Conservation (phyloP, 83 land plant species). For the Diphasiastrum complanatum region DNA sequence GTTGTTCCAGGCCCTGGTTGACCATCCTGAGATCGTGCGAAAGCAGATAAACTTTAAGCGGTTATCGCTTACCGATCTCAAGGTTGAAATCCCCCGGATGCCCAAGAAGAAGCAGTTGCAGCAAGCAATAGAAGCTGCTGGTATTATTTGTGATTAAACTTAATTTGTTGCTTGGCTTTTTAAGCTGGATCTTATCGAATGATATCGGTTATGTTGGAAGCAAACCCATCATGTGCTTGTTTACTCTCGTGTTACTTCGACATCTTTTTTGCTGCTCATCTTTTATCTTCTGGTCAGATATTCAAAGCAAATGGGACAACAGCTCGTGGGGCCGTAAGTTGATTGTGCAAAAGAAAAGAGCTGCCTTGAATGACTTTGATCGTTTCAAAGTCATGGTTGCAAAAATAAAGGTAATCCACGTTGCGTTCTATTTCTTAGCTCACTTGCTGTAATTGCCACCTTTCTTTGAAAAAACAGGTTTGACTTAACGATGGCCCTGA, state of each 20-base stretch:
- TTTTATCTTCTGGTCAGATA: background rate
- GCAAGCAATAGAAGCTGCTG: conserved; percentile 7
- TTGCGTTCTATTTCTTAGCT: too few relatives aligned
- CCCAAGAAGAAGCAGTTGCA: conserved; percentile 6
- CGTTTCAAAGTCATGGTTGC: conserved; percentile 19
- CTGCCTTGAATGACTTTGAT: conserved; percentile 10
- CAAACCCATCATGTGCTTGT: too few relatives aligned
- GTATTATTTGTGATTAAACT: too few relatives aligned
- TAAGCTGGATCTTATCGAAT: too few relatives aligned
- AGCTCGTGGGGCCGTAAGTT: conserved; percentile 17
- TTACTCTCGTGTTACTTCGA: too few relatives aligned
- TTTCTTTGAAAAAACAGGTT: background rate
- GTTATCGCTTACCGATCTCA: conserved; percentile 4
- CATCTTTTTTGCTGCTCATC: background rate
- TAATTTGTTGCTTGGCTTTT: too few relatives aligned
- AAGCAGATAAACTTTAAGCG: conserved; percentile 9
- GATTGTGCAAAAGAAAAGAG: conserved; percentile 15
- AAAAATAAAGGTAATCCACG: conserved; percentile 4
- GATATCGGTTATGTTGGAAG: too few relatives aligned
- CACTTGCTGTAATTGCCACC: too few relatives aligned
- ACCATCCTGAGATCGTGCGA: conserved; percentile 5
- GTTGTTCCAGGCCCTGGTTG: conserved; percentile 10
- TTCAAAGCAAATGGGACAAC: conserved; percentile 11
- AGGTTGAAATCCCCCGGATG: conserved; percentile 13
- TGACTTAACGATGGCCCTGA: background rate